Evolutionary conservation across 305 asterid genomes (phyloP).

Genomic region (Solanum hybrid): DNA sequence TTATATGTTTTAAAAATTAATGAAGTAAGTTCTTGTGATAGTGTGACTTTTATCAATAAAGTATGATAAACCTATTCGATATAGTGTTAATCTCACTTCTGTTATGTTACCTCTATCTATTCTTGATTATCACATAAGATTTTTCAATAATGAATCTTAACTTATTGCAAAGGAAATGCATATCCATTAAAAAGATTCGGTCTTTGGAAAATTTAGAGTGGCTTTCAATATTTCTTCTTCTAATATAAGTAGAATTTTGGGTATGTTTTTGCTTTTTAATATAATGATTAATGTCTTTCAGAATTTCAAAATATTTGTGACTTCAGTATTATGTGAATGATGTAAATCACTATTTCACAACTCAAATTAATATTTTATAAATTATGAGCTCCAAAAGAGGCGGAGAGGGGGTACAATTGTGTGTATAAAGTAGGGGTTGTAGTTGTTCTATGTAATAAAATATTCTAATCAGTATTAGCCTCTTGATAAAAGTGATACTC

Average conservation of each 20-base stretch:
- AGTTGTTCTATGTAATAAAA: background rate
- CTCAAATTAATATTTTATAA: background rate
- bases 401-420: background rate
- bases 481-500: background rate
- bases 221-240: no score
- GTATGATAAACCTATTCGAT: background rate
- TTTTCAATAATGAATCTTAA: background rate
- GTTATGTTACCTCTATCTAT: background rate
- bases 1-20: no score
- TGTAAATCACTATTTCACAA: background rate
- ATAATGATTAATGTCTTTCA: no score
- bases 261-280: background rate
- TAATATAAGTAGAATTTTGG: background rate
- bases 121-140: background rate
- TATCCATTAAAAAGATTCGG: background rate
- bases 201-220: background rate
- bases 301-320: background rate
- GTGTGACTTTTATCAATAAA: background rate
- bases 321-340: background rate
- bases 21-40: background rate
- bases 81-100: background rate
- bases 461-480: background rate
- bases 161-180: background rate
- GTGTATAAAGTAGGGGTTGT: background rate
- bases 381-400: background rate